Evolutionary conservation across 306 rosid species (phyloP), one percentile per base, ranked within the genome.

Genomic region (Cucumis melo): DNA sequence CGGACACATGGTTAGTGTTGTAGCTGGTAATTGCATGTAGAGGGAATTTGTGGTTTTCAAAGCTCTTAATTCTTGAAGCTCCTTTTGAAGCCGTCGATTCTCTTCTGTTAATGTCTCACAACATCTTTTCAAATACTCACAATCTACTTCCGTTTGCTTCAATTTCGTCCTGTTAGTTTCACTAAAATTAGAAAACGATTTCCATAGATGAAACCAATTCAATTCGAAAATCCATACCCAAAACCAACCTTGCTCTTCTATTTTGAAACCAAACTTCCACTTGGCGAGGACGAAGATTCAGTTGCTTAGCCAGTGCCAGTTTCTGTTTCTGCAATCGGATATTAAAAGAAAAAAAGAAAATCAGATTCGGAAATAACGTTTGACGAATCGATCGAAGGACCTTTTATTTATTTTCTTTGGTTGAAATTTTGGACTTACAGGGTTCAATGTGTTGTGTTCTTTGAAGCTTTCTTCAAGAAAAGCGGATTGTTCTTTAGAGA

Each of bases 1-100:
- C 20, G 93, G 96, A 54, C 96, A 91, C 91, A 91, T 85, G 42
- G 96, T 91, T 57, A 91, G 86, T 29, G 96, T 91, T 1, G 96
- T 91, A 11, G 96, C 93, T 6, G 96, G 96, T 80, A 84, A 85
- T 78, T 91, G 91, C 96, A 83, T 89, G 87, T 83, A 82, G 58
- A 87, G 87, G 0, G 96, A 89, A 74, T 86, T 89, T 10, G 93
- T 84, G 34, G 86, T 78, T 83, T 91, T 91, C 81, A 91, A 82
- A 59, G 93, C 90, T 74, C 93, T 86, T 73, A 91, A 76, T 82
- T 89, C 96, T 59, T 87, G 93, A 42, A 91, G 87, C 86, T 91
- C 96, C 48, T 91, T 91, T 78, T 91, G 88, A 9, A 91, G 85
- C 59, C 91, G 87, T 16, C 89, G 80, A 50, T 91, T 91, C 82